Evolutionary conservation across 2,329 filamentous ascomycete species (phyloP), one percentile per base, ranked within the genome.

Genomic region (Aspergillus hortae): DNA sequence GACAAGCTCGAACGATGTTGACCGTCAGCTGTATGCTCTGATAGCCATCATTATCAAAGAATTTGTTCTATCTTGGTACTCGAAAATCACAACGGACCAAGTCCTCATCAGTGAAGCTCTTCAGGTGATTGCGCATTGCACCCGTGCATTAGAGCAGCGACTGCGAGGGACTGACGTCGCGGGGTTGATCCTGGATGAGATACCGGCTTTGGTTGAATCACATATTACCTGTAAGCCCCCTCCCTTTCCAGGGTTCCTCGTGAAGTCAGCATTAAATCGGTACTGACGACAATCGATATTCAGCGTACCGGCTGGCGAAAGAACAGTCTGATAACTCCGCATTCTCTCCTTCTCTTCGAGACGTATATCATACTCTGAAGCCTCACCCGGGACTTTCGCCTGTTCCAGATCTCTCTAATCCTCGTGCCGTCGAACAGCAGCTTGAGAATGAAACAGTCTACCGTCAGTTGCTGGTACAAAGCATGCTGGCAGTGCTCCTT

Each of bases 41-140:
- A 85, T 99, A 55, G 89, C 94, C 48, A 88, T 97, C 53, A 85
- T 97, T 56, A 79, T 96, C 62, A 86, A 89, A 64, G 91, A 96
- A 58, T 96, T 91, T 68, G 88, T 99, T 35, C 87, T 94, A 69
- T 85, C 84, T 30, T 99, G 94, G 94, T 99, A 99, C 76, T 80
- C 79, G 58, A 92, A 87, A 70, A 94, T 99, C 69, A 96, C 92
- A 1, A 84, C 90, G 3, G 92, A 99, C 72, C 88, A 92, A 67
- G 80, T 84, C 11, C 95, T 99, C 67, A 86, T 94, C 54, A 86
- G 88, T 60, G 92, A 96, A 74, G 82, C 96, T 52, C 80, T 97
- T 49, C 89, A 90, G 65, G 86, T 96, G 59, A 89, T 97, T 64
- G 94, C 92, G 38, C 92, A 97, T 72, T 94, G 89, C 70, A 96